Percentiles rank a stretch among this genome's conserved stretches.
phyloP scores from a whole-genome alignment of 2,329 filamentous ascomycete genomes.

The Penicillium sp. region DNA sequence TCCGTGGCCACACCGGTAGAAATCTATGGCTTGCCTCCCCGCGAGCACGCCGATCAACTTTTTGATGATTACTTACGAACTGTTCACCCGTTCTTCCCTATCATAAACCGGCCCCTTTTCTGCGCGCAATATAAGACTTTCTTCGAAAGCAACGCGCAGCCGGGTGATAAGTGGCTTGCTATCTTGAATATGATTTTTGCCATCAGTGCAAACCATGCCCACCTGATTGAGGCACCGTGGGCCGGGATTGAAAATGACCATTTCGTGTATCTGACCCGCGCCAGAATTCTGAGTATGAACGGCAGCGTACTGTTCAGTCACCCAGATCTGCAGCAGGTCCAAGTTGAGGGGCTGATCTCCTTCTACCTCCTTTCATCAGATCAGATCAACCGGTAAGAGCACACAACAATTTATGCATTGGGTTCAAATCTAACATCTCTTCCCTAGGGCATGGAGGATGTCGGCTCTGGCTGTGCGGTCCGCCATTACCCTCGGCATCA shows the following conservation, averaged over 20 bases:
- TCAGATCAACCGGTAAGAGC: constrained; percentile 43
- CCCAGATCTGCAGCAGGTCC: constrained; percentile 45
- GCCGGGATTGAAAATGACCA: constrained; percentile 42
- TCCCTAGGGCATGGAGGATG: constrained; percentile 40
- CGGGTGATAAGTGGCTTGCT: constrained; percentile 42
- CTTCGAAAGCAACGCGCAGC: constrained; percentile 32
- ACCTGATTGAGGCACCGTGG: constrained; percentile 43
- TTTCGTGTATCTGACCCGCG: constrained; percentile 43
- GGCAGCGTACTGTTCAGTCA: constrained; percentile 42
- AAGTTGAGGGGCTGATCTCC: constrained; percentile 42
- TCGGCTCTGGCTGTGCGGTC: constrained; percentile 42
- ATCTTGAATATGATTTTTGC: constrained; percentile 48
- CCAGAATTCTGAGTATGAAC: constrained; percentile 42
- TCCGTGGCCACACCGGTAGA: constrained; percentile 40
- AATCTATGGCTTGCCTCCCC: constrained; percentile 40
- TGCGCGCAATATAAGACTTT: constrained; percentile 40
- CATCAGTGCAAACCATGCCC: constrained; percentile 42
- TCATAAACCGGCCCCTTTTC: constrained; percentile 43
- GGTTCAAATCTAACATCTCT: background rate
- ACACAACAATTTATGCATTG: background rate
- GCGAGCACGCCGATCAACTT: constrained; percentile 39
- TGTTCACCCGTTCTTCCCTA: constrained; percentile 44
- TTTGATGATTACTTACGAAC: constrained; percentile 43
- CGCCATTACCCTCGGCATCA: constrained; percentile 42
- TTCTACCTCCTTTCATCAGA: constrained; percentile 42